Base-by-base conservation (phyloP, 2,329 filamentous ascomycete species). In the Claviceps pusilla region DNA sequence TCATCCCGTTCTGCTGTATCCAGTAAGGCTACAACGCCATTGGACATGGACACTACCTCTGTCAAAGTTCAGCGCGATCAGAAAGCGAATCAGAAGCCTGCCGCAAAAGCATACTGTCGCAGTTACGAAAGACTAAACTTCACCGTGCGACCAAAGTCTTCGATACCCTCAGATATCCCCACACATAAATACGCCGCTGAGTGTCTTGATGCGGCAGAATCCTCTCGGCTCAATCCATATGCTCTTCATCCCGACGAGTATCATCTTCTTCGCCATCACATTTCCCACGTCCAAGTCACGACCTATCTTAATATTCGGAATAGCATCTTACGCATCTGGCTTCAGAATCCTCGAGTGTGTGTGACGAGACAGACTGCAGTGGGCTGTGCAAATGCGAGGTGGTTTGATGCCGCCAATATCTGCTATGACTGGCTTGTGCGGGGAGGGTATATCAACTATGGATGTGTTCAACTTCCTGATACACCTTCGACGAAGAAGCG, bases 281-380 rank as follows among this genome's bases (percentile, higher is more conserved):
- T 98, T 61, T 95, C 86, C 64, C 84, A 88, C 62, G 77, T 84
- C 37, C 93, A 98, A 69, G 89, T 96, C 60, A 96, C 91, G 3
- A 87, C 89, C 12, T 98, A 98, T 69, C 75, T 98, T 53, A 97
- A 97, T 66, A 93, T 98, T 58, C 81, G 93, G 61, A 98, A 98
- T 67, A 87, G 89, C 16, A 95, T 98, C 56, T 73, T 98, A 53
- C 80, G 93, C 54, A 71, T 97, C 45, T 98, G 93, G 93, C 78
- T 87, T 41, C 80, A 84, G 60, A 95, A 94, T 64, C 89, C 93
- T 7, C 81, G 90, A 65, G 80, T 89, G 46, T 82, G 82, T 57
- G 86, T 98, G 12, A 86, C 85, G 31, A 78, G 84, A 50, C 83
- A 90, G 66, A 89, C 96, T 68, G 93, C 93, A 7, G 79, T 91